A percentile compares a stretch with the other conserved stretches of the same genome.
Conservation (phyloP, 2,329 filamentous ascomycete species). For the Pseudogymnoascus sp. region DNA sequence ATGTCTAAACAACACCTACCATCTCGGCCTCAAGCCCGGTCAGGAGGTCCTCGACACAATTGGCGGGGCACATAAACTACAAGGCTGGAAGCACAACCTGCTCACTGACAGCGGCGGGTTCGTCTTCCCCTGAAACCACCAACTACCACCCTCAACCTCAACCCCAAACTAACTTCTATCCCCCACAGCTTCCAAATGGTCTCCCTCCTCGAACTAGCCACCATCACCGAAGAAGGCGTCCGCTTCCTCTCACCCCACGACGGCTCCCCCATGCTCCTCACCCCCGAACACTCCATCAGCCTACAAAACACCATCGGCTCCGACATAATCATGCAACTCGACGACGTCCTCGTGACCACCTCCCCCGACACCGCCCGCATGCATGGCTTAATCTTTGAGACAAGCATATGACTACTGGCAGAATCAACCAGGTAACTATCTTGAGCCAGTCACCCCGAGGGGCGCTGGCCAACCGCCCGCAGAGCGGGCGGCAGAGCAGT, state of each 20-base stretch:
- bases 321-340: constrained; percentile 99
- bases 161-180: constrained; percentile 20
- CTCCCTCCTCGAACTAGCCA: constrained; percentile 84
- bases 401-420: no score
- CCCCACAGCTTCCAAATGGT: constrained; percentile 90
- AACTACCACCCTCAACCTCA: neutral
- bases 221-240: constrained; percentile 88
- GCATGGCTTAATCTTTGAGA: no score
- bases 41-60: constrained; percentile 80
- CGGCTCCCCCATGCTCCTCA: constrained; percentile 90
- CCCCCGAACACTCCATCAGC: constrained; percentile 92
- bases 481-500: no score
- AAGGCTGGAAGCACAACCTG: constrained; percentile 93
- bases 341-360: constrained; percentile 95
- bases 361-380: constrained; percentile 84
- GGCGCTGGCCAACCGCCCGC: no score
- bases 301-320: constrained; percentile 96
- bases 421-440: no score
- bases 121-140: constrained; percentile 24
- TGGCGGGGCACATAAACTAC: constrained; percentile 87
- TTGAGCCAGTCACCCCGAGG: no score
- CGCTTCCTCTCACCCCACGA: constrained; percentile 95
- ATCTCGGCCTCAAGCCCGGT: constrained; percentile 88
- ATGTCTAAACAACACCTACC: constrained; percentile 97
- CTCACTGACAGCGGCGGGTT: constrained; percentile 73